These are phyloP conservation scores for Ottelia alismoides DNA, from an alignment of 106 monocot species.

Conservation along the genomic window DNA sequence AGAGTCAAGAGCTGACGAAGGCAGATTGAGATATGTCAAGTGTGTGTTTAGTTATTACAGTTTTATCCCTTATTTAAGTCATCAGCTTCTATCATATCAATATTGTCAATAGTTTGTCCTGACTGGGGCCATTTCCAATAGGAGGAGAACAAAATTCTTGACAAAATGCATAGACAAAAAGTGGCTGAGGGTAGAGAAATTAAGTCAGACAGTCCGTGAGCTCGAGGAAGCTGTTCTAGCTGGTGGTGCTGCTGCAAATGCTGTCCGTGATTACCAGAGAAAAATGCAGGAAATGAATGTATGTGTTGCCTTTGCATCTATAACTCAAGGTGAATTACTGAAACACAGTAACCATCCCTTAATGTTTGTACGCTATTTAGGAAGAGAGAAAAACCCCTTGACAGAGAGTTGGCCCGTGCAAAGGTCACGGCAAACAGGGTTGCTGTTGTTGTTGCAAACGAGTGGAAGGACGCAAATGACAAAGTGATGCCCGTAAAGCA, in stretches of 20 bases:
- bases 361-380: slow-evolving; percentile 12
- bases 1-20: slow-evolving; percentile 17
- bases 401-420: slow-evolving; percentile 67
- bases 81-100: neutral
- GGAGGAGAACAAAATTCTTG: slow-evolving; percentile 92
- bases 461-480: slow-evolving; percentile 78
- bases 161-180: slow-evolving; percentile 83
- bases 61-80: neutral
- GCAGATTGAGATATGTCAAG: slow-evolving; percentile 18
- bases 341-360: neutral
- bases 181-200: slow-evolving; percentile 92
- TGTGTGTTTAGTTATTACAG: neutral
- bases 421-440: slow-evolving; percentile 75
- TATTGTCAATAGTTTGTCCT: neutral
- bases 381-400: slow-evolving; percentile 68
- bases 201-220: slow-evolving; percentile 81
- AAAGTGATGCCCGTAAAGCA: slow-evolving; percentile 86
- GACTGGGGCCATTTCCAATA: slow-evolving; percentile 7
- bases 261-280: slow-evolving; percentile 86
- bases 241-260: slow-evolving; percentile 90
- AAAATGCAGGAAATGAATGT: slow-evolving; percentile 96
- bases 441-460: slow-evolving; percentile 63
- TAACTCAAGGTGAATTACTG: neutral
- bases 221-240: slow-evolving; percentile 89
- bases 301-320: neutral